Conservation (phyloP, 768 basidiomycete species). For the Leccinum truebloodii region DNA sequence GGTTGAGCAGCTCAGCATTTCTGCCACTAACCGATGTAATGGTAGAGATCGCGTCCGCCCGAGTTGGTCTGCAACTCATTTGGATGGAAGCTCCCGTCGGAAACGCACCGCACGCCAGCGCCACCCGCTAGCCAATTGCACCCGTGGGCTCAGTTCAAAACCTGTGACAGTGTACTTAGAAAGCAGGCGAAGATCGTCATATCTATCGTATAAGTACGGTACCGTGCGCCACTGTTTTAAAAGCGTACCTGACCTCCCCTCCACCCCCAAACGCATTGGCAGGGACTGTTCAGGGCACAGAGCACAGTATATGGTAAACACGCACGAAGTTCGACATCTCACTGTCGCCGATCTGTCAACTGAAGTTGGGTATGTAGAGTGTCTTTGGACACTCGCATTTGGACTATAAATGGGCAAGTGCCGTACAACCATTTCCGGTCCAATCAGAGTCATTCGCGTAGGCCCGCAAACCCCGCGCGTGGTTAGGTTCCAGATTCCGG, state of each 20-base stretch:
- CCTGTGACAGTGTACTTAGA: background rate
- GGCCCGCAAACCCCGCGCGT: no score
- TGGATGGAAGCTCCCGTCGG: background rate
- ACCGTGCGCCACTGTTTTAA: background rate
- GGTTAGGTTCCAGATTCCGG: background rate
- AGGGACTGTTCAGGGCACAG: background rate
- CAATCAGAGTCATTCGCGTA: no score
- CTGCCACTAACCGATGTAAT: background rate
- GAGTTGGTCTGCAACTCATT: background rate
- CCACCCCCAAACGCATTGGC: background rate
- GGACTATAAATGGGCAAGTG: no score
- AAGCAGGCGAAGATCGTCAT: background rate
- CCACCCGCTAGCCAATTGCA: background rate
- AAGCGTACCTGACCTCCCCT: background rate
- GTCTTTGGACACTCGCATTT: no score
- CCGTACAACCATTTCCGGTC: no score
- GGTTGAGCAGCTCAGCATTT: background rate
- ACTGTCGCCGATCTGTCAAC: background rate
- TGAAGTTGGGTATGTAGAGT: no score
- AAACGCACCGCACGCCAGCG: background rate
- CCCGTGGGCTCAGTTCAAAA: background rate
- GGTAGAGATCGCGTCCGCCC: background rate
- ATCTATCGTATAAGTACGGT: background rate
- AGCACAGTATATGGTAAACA: background rate
- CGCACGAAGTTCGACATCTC: background rate